Conservation (phyloP, 1,284 basidiomycete genomes). For the Apiotrichum gracile region DNA sequence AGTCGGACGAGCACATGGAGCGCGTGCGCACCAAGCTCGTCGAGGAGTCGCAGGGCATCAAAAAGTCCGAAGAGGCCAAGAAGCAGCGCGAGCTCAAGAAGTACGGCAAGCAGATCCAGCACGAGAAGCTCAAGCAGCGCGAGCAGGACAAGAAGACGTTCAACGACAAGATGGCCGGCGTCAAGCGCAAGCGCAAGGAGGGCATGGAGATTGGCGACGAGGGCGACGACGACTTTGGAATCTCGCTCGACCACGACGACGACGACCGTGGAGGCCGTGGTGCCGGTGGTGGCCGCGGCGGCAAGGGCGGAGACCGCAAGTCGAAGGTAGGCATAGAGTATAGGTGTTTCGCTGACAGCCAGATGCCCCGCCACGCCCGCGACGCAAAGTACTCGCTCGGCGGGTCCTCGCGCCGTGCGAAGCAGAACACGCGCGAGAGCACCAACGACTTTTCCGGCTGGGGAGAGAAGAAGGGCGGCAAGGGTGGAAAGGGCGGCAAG, state of each 20-base stretch:
- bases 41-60: constrained; percentile 80
- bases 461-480: constrained; percentile 40
- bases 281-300: constrained; percentile 33
- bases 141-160: constrained; percentile 73
- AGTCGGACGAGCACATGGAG: constrained; percentile 97
- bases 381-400: constrained; percentile 79
- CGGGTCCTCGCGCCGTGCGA: constrained; percentile 57
- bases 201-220: constrained; percentile 63
- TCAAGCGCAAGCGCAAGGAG: constrained; percentile 85
- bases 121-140: constrained; percentile 74
- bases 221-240: constrained; percentile 28
- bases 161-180: constrained; percentile 71
- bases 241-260: constrained; percentile 12
- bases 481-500: constrained; percentile 41
- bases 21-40: constrained; percentile 84
- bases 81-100: constrained; percentile 94
- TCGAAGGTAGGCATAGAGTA: constrained; percentile 32
- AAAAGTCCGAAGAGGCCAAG: constrained; percentile 85
- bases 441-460: constrained; percentile 63
- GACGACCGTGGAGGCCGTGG: constrained; percentile 19
- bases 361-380: constrained; percentile 60
- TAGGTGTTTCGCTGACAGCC: neutral
- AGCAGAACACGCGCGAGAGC: constrained; percentile 73
- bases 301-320: constrained; percentile 29
- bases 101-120: constrained; percentile 93